Evolutionary conservation across 2,329 filamentous ascomycete genomes (phyloP).

Genomic region (Cladosporium sp.): DNA sequence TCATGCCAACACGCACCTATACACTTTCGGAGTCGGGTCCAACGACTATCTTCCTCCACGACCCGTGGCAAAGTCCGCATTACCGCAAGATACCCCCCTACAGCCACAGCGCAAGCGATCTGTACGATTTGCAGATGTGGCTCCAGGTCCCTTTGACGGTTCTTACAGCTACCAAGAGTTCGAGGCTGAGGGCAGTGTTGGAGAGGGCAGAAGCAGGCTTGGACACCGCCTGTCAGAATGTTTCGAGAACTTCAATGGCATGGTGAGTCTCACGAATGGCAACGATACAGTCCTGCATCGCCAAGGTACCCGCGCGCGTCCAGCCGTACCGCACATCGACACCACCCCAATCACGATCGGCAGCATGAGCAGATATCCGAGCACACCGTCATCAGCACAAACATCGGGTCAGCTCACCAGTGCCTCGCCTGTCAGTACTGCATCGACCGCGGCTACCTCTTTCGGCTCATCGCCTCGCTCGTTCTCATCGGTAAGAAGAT

Average conservation of each 20-base stretch:
- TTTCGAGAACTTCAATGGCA: conserved; percentile 18
- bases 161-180: conserved; percentile 7
- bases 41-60: background rate
- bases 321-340: conserved; percentile 16
- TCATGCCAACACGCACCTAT: background rate
- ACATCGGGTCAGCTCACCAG: conserved; percentile 18
- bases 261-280: conserved; percentile 11
- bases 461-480: conserved; percentile 30
- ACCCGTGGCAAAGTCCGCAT: background rate
- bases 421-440: conserved; percentile 32
- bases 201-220: conserved; percentile 10
- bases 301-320: conserved; percentile 1
- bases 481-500: conserved; percentile 30
- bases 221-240: conserved; percentile 17
- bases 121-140: conserved; percentile 15
- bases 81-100: background rate
- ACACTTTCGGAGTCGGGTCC: conserved; percentile 11
- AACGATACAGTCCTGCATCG: conserved; percentile 17
- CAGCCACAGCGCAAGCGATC: conserved; percentile 15
- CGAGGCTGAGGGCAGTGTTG: conserved; percentile 4
- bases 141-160: conserved; percentile 12
- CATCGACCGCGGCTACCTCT: conserved; percentile 38
- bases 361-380: conserved; percentile 4
- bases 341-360: background rate
- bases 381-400: conserved; percentile 11